phyloP scores from a whole-genome alignment of 2,329 filamentous ascomycete species.

The Exophiala spinifera region DNA sequence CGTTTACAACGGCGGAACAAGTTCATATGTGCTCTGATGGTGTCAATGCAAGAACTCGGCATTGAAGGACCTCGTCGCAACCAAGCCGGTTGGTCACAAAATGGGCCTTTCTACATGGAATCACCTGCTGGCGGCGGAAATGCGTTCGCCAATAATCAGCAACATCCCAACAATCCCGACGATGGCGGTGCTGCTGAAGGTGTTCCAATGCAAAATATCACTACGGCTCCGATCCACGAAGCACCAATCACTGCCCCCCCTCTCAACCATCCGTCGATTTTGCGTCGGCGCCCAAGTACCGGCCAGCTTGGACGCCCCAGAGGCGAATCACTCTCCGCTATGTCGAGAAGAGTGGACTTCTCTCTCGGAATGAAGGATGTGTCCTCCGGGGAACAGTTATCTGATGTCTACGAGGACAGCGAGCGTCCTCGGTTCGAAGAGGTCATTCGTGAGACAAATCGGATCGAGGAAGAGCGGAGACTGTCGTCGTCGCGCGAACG shows the following conservation, averaged over 20 bases:
- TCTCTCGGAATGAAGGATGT: constrained; percentile 64
- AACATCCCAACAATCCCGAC: too few relatives aligned
- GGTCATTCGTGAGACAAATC: constrained; percentile 39
- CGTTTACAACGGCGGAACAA: constrained; percentile 89
- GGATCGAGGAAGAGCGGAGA: constrained; percentile 37
- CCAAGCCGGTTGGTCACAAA: constrained; percentile 64
- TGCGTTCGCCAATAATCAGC: too few relatives aligned
- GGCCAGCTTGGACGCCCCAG: constrained; percentile 45
- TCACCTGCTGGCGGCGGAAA: constrained; percentile 39
- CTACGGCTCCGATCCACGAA: constrained; percentile 26
- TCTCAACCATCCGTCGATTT: constrained; percentile 50
- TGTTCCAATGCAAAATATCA: constrained; percentile 16
- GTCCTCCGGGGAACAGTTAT: constrained; percentile 56
- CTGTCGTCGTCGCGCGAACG: constrained; percentile 25
- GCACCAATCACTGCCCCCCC: constrained; percentile 6
- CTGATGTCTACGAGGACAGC: constrained; percentile 63
- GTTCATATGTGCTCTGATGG: constrained; percentile 88
- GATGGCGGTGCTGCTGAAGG: too few relatives aligned
- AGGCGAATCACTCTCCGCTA: constrained; percentile 56
- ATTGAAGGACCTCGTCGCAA: constrained; percentile 80
- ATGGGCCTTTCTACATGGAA: constrained; percentile 64
- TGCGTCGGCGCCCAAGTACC: constrained; percentile 49
- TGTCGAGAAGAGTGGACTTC: constrained; percentile 66
- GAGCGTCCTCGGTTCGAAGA: constrained; percentile 35
- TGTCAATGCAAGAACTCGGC: constrained; percentile 75